Evolutionary conservation across 2,329 filamentous ascomycete genomes (phyloP).

Genomic region (Geosmithia flava): DNA sequence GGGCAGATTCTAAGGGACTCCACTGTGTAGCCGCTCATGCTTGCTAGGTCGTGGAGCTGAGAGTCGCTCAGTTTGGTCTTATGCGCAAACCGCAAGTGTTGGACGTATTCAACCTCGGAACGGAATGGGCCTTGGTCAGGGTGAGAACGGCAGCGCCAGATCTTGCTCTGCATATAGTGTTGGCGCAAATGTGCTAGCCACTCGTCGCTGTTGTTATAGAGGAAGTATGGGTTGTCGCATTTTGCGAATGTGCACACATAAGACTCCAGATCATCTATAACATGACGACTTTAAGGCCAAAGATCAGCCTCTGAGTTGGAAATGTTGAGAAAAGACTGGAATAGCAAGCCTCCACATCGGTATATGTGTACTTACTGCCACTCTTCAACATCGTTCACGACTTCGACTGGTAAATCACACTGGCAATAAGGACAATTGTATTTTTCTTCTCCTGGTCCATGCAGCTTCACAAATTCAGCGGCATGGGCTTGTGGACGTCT

Average conservation of each 20-base stretch:
- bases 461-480: slow-evolving; percentile 3
- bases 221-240: slow-evolving; percentile 3
- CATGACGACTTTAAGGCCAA: slow-evolving; percentile 3
- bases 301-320: neutral
- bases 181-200: slow-evolving; percentile 6
- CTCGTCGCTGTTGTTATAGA: slow-evolving; percentile 5
- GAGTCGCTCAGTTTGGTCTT: neutral
- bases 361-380: slow-evolving; percentile 5
- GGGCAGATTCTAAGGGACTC: slow-evolving; percentile 2
- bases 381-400: slow-evolving; percentile 4
- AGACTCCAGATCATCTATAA: slow-evolving; percentile 8
- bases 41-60: slow-evolving; percentile 1
- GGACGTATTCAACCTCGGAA: neutral
- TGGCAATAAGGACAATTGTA: slow-evolving; percentile 6
- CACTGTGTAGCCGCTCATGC: neutral
- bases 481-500: neutral
- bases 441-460: slow-evolving; percentile 3
- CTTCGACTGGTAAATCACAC: slow-evolving; percentile 2
- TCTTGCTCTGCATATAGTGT: slow-evolving; percentile 2
- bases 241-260: slow-evolving; percentile 8
- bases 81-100: slow-evolving; percentile 2
- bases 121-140: neutral
- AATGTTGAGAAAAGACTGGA: neutral
- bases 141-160: slow-evolving; percentile 1
- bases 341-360: too few relatives aligned